phyloP scores from a whole-genome alignment of 2,329 filamentous ascomycete species.

The Trichothecium sympodiale region DNA sequence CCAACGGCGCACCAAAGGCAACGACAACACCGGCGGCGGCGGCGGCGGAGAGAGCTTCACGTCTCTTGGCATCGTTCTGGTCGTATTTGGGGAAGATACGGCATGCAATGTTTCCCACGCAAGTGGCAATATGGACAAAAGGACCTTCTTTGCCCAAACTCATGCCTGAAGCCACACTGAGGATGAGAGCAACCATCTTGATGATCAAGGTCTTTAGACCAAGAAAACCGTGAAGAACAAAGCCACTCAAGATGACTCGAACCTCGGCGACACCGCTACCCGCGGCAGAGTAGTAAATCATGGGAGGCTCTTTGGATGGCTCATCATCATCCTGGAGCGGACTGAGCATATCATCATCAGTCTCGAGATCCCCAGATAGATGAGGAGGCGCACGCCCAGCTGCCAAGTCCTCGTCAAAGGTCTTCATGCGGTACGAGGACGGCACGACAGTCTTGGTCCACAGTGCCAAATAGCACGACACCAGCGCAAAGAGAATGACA shows the following conservation, averaged over 20 bases:
- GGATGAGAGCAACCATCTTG: constrained; percentile 72
- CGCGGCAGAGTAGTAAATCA: constrained; percentile 92
- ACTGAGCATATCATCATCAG: constrained; percentile 30
- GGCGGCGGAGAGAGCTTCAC: constrained; percentile 87
- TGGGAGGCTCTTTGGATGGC: constrained; percentile 43
- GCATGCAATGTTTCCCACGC: constrained; percentile 89
- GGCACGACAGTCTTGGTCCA: constrained; percentile 91
- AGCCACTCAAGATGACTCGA: constrained; percentile 94
- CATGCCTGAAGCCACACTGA: constrained; percentile 85
- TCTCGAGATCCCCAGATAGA: constrained; percentile 25
- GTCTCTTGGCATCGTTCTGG: constrained; percentile 82
- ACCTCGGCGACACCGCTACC: constrained; percentile 96
- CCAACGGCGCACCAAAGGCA: constrained; percentile 79
- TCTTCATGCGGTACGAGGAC: constrained; percentile 75
- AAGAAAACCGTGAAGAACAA: constrained; percentile 91
- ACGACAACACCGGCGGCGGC: constrained; percentile 88
- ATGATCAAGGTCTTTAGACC: constrained; percentile 77
- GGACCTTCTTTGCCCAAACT: constrained; percentile 92
- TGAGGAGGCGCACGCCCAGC: constrained; percentile 41
- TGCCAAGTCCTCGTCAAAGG: constrained; percentile 84
- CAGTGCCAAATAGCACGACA: constrained; percentile 71
- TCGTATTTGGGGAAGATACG: constrained; percentile 93
- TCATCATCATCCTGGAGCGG: constrained; percentile 26
- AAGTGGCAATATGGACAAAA: constrained; percentile 94
- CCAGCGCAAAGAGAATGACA: constrained; percentile 57